A percentile compares a stretch with the other conserved stretches of the same genome.
These are phyloP conservation scores for Rhodotorula toruloides DNA, from an alignment of 768 basidiomycete genomes.

Conservation along the genomic window DNA sequence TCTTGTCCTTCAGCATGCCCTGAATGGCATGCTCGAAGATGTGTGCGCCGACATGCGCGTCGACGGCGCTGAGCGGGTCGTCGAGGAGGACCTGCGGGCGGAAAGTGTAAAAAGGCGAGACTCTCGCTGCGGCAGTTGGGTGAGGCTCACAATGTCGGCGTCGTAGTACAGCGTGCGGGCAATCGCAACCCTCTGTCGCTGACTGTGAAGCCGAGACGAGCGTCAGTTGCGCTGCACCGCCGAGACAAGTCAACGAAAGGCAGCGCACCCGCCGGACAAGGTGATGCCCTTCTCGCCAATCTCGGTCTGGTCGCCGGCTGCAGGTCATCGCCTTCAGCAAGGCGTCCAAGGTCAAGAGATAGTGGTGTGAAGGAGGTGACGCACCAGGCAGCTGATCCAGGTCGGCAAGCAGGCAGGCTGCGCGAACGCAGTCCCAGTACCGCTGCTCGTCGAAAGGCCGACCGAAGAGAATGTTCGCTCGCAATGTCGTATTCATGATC, in stretches of 20 bases:
- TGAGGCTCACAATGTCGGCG: constrained; percentile 70
- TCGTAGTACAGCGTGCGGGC: constrained; percentile 79
- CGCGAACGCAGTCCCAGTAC: constrained; percentile 10
- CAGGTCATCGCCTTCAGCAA: too few relatives aligned
- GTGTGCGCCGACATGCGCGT: constrained; percentile 61
- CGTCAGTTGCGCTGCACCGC: too few relatives aligned
- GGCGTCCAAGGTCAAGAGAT: background rate
- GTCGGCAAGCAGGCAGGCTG: constrained; percentile 14
- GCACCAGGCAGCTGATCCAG: constrained; percentile 26
- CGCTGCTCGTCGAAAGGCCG: constrained; percentile 70
- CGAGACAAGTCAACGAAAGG: background rate
- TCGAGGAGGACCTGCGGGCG: constrained; percentile 54
- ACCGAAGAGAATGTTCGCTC: constrained; percentile 86
- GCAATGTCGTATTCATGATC: constrained; percentile 76
- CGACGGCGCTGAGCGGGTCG: constrained; percentile 54
- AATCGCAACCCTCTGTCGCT: constrained; percentile 73
- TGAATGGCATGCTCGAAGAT: constrained; percentile 81
- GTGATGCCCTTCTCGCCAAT: constrained; percentile 86
- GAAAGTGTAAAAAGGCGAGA: constrained; percentile 53
- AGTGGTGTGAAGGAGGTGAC: background rate
- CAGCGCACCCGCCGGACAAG: constrained; percentile 59
- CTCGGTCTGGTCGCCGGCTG: constrained; percentile 36
- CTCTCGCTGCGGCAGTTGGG: too few relatives aligned
- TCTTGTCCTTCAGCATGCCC: constrained; percentile 61
- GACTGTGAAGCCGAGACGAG: constrained; percentile 45